A percentile compares a stretch with the other conserved stretches of the same genome.
Evolutionary conservation across 1,284 basidiomycete species (phyloP).

Genomic region (Ceratobasidium sp.): DNA sequence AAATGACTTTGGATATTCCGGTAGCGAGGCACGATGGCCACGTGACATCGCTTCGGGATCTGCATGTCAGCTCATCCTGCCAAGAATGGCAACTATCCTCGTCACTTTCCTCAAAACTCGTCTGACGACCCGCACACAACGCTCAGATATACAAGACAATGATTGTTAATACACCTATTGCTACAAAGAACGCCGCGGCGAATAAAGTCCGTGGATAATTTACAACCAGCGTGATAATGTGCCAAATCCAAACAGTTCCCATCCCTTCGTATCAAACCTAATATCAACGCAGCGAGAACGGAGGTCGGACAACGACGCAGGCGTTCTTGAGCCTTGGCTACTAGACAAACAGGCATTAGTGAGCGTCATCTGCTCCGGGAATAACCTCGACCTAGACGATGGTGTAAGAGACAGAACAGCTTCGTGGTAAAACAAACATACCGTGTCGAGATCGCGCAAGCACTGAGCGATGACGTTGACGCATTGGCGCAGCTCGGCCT

Average conservation of each 20-base stretch:
- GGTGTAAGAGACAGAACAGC: slow-evolving; percentile 57
- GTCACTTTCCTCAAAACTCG: neutral
- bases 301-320: slow-evolving; percentile 42
- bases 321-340: slow-evolving; percentile 37
- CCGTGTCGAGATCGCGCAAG: slow-evolving; percentile 83
- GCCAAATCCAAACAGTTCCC: slow-evolving; percentile 25
- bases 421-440: slow-evolving; percentile 64
- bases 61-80: neutral
- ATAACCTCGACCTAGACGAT: slow-evolving; percentile 58
- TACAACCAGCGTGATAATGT: slow-evolving; percentile 37
- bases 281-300: slow-evolving; percentile 43
- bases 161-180: slow-evolving; percentile 19
- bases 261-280: slow-evolving; percentile 43
- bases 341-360: neutral
- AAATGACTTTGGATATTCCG: slow-evolving; percentile 6
- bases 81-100: too few species aligned
- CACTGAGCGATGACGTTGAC: slow-evolving; percentile 81
- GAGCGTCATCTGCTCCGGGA: slow-evolving; percentile 52
- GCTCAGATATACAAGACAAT: neutral
- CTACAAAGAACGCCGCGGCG: slow-evolving; percentile 37
- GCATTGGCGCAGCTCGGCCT: slow-evolving; percentile 82
- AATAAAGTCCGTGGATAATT: slow-evolving; percentile 39
- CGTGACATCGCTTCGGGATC: slow-evolving; percentile 27
- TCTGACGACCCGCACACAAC: neutral
- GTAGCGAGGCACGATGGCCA: slow-evolving; percentile 10